These are phyloP conservation scores for Gloeostereum incarnatum DNA, from an alignment of 768 basidiomycete genomes.

Conservation along the genomic window DNA sequence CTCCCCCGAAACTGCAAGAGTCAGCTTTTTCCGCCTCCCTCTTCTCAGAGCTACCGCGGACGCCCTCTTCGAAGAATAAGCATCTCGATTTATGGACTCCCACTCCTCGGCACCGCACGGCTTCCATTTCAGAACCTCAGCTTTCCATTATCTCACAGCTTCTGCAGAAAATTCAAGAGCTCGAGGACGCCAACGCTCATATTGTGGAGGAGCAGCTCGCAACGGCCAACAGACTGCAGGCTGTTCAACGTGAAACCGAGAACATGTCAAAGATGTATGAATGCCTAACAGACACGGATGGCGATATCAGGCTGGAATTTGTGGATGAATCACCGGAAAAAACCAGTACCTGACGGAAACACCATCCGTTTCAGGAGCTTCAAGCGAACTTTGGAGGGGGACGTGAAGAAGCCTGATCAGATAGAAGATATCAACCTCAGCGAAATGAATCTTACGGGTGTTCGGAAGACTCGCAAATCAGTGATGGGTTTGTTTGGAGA, in stretches of 20 bases:
- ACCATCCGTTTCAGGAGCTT: constrained; percentile 43
- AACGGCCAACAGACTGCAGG: constrained; percentile 52
- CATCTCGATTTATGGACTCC: background rate
- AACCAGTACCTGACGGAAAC: constrained; percentile 13
- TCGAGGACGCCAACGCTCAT: constrained; percentile 62
- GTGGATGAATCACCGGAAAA: constrained; percentile 14
- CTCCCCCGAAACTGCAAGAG: background rate
- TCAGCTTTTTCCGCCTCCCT: background rate
- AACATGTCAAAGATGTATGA: constrained; percentile 66
- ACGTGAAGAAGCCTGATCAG: constrained; percentile 9
- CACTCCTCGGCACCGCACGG: constrained; percentile 6
- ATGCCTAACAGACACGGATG: constrained; percentile 45
- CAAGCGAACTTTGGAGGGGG: constrained; percentile 26
- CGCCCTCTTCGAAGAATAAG: too few species aligned
- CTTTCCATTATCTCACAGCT: constrained; percentile 62
- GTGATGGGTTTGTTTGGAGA: constrained; percentile 38
- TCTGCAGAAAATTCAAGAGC: constrained; percentile 63
- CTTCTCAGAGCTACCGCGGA: background rate
- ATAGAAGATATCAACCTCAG: background rate
- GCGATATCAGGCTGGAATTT: constrained; percentile 35
- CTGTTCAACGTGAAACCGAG: constrained; percentile 64
- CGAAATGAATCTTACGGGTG: constrained; percentile 3
- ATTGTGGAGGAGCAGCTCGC: constrained; percentile 58
- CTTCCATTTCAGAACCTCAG: constrained; percentile 18
- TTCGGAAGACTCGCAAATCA: constrained; percentile 27